Evolutionary conservation across 192 early-diverging fungal genomes (phyloP).

Genomic region (Polychytrium aggregatum): DNA sequence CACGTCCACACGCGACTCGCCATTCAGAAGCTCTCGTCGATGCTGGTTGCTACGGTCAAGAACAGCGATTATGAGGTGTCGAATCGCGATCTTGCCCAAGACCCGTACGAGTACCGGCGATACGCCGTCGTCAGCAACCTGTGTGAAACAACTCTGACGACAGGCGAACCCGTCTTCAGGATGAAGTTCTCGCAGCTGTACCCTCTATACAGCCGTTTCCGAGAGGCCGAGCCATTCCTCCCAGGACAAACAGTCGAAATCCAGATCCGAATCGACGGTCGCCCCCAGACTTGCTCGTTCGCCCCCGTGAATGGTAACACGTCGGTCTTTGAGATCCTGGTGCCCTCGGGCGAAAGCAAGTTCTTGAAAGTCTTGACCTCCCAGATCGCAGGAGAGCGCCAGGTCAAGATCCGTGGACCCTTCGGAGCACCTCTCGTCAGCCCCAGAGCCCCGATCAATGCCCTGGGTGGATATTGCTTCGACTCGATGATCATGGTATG

Average conservation of each 20-base stretch:
- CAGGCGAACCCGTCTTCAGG: conserved; percentile 2
- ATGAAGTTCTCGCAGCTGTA: conserved; percentile 18
- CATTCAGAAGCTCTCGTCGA: conserved; percentile 4
- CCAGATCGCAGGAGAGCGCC: conserved; percentile 22
- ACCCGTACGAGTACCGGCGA: conserved; percentile 14
- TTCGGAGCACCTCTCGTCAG: conserved; percentile 20
- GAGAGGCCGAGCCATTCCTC: conserved; percentile 8
- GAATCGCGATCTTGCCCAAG: conserved; percentile 6
- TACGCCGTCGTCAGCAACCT: conserved; percentile 14
- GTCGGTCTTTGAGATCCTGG: conserved; percentile 18
- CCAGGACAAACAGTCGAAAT: conserved; percentile 22
- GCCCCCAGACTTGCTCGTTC: conserved; percentile 13
- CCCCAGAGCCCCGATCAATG: neutral
- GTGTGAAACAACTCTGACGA: neutral
- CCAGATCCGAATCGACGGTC: conserved; percentile 5
- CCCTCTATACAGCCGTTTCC: conserved; percentile 4
- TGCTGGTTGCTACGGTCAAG: conserved; percentile 21
- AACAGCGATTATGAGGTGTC: conserved; percentile 4
- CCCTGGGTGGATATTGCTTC: neutral
- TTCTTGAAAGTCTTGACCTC: conserved; percentile 12
- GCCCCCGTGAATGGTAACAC: conserved; percentile 16
- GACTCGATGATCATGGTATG: conserved; percentile 6
- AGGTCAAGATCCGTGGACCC: conserved; percentile 32
- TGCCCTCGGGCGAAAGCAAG: conserved; percentile 11
- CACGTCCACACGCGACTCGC: conserved; percentile 21